A percentile compares a stretch with the other conserved stretches of the same genome.
Conservation (phyloP, 179 eudicot genomes). For the Carnegiea gigantea region DNA sequence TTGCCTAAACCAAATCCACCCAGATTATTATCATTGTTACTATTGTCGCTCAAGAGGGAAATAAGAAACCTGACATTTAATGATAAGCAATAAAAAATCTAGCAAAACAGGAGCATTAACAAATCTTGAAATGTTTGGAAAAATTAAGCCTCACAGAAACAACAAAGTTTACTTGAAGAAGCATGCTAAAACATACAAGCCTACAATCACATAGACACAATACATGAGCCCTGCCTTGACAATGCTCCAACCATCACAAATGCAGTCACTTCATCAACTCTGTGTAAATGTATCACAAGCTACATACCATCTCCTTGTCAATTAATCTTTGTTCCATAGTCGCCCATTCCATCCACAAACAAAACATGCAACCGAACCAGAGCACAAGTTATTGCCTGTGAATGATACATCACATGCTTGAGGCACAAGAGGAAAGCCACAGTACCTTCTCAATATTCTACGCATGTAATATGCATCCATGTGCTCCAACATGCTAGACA, state of each 20-base stretch:
- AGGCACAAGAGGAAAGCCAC: conserved; percentile 10
- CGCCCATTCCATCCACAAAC: conserved; percentile 30
- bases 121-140: background rate
- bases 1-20: background rate
- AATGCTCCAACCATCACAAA: background rate
- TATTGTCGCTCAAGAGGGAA: background rate
- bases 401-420: background rate
- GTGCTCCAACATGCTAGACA: conserved; percentile 72
- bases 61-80: background rate
- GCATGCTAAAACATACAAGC: background rate
- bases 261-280: background rate
- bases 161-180: background rate
- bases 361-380: conserved; percentile 26
- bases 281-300: background rate
- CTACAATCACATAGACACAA: background rate
- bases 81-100: background rate
- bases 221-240: background rate
- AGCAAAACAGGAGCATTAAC: too few species aligned
- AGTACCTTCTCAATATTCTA: conserved; percentile 75
- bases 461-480: conserved; percentile 94
- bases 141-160: background rate
- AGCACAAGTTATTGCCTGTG: conserved; percentile 11
- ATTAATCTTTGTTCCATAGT: conserved; percentile 51
- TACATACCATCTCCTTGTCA: conserved; percentile 88
- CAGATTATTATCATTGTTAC: background rate